Percentiles rank a stretch among this genome's conserved stretches.
phyloP scores from a whole-genome alignment of 148 eudicot species.

The Rhododendron vialii region DNA sequence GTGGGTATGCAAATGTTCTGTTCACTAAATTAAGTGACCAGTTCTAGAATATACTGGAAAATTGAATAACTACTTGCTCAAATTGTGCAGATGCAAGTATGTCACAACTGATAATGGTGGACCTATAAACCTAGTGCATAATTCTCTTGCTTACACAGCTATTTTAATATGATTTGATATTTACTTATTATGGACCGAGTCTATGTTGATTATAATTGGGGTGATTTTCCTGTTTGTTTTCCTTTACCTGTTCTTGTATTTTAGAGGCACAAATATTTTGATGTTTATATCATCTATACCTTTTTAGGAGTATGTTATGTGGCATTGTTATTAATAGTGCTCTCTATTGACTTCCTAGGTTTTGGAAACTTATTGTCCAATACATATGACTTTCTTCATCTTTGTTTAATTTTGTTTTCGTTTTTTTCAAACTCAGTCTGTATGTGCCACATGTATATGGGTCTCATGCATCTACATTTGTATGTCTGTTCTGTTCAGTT shows the following conservation, averaged over 20 bases:
- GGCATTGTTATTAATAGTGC: neutral
- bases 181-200: neutral
- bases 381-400: neutral
- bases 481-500: neutral
- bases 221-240: neutral
- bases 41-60: neutral
- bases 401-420: neutral
- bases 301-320: neutral
- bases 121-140: neutral
- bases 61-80: neutral
- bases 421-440: neutral
- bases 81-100: neutral
- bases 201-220: neutral
- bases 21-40: neutral
- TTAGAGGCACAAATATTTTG: neutral
- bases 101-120: neutral
- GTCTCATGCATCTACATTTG: neutral
- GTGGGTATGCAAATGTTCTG: neutral
- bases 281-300: neutral
- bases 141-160: neutral
- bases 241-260: neutral
- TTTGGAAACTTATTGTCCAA: neutral
- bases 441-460: neutral
- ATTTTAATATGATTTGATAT: neutral
- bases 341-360: neutral